These are phyloP conservation scores for Vinca major DNA, from an alignment of 305 asterid genomes.

Conservation along the genomic window DNA sequence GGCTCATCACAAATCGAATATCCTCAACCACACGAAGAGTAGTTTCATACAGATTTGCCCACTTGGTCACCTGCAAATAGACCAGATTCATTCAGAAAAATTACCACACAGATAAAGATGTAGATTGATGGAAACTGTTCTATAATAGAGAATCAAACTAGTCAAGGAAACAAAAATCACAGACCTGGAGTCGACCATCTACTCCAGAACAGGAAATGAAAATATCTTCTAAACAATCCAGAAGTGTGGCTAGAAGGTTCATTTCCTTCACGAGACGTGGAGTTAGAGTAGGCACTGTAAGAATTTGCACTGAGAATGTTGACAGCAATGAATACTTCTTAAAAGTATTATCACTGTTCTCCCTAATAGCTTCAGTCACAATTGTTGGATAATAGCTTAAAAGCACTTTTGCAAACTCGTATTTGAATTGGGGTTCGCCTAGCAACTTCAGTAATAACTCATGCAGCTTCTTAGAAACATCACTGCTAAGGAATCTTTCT, in stretches of 20 bases:
- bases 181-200: slow-evolving; percentile 80
- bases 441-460: slow-evolving; percentile 84
- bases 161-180: slow-evolving; percentile 2
- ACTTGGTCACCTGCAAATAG: slow-evolving; percentile 53
- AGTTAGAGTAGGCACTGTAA: slow-evolving; percentile 79
- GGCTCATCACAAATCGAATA: slow-evolving; percentile 87
- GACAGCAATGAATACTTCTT: slow-evolving; percentile 55
- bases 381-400: slow-evolving; percentile 71
- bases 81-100: not conserved
- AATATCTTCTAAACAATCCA: slow-evolving; percentile 64
- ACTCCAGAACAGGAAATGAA: slow-evolving; percentile 54
- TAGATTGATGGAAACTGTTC: not conserved
- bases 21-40: slow-evolving; percentile 79
- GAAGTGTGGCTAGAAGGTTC: slow-evolving; percentile 69
- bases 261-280: slow-evolving; percentile 90
- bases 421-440: slow-evolving; percentile 81
- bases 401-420: slow-evolving; percentile 82
- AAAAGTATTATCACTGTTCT: slow-evolving; percentile 44
- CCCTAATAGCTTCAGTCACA: slow-evolving; percentile 43
- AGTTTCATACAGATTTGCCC: slow-evolving; percentile 68
- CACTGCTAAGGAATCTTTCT: slow-evolving; percentile 46
- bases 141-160: not conserved
- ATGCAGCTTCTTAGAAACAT: slow-evolving; percentile 57
- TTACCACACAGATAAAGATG: not conserved
- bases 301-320: slow-evolving; percentile 85